Conservation (phyloP, 1,139 yeast species). For the Blastobotrys illinoisensis region DNA sequence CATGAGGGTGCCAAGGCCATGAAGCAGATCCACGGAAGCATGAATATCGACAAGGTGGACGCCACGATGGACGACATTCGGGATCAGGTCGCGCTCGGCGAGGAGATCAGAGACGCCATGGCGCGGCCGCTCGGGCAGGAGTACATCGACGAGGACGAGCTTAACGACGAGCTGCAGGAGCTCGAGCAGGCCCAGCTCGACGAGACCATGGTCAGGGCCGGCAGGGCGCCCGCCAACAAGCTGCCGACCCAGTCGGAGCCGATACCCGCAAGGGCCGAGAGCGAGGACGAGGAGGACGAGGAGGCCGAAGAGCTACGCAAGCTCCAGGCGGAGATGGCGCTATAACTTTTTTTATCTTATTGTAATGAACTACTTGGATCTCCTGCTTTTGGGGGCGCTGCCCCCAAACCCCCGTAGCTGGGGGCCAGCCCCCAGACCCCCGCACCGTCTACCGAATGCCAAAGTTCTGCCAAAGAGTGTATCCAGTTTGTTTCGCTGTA, state of each 20-base stretch:
- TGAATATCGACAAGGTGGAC: slow-evolving; percentile 94
- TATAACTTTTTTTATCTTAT: slow-evolving; percentile 4
- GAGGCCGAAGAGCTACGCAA: slow-evolving; percentile 50
- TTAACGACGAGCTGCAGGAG: slow-evolving; percentile 88
- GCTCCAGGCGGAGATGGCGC: slow-evolving; percentile 91
- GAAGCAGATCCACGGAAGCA: slow-evolving; percentile 93
- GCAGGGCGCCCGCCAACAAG: slow-evolving; percentile 35
- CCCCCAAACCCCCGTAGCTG: too few relatives aligned
- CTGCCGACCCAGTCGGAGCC: slow-evolving; percentile 32
- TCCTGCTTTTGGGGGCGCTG: too few relatives aligned
- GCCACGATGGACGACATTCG: slow-evolving; percentile 98
- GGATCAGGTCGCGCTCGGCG: slow-evolving; percentile 92
- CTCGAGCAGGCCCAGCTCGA: slow-evolving; percentile 77
- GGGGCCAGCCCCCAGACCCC: not conserved
- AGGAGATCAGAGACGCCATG: slow-evolving; percentile 93
- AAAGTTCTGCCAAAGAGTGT: too few relatives aligned
- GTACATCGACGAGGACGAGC: slow-evolving; percentile 64
- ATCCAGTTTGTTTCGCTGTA: too few relatives aligned
- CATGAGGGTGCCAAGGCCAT: slow-evolving; percentile 95
- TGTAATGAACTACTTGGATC: not conserved
- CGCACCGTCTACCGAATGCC: too few relatives aligned
- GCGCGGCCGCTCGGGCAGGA: slow-evolving; percentile 86
- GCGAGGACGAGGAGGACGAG: slow-evolving; percentile 30
- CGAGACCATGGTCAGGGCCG: slow-evolving; percentile 49
- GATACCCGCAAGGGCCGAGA: slow-evolving; percentile 25